Conservation (phyloP, 1,284 basidiomycete species). For the Apiotrichum gracile region DNA sequence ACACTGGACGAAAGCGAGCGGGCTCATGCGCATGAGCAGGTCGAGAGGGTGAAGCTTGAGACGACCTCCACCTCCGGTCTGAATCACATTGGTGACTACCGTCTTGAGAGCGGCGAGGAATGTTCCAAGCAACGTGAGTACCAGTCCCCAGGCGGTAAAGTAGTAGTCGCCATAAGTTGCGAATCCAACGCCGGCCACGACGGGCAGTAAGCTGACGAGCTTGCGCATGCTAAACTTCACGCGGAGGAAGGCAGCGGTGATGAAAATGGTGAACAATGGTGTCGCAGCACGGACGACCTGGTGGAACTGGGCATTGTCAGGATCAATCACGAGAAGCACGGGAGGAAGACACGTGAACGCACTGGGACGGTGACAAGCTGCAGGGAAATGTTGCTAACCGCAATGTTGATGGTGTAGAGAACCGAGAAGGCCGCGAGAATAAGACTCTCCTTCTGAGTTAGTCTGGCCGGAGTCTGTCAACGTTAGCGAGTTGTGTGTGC, state of each 20-base stretch:
- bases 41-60: conserved; percentile 66
- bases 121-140: conserved; percentile 79
- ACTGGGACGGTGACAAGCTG: conserved; percentile 85
- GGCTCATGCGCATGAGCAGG: conserved; percentile 74
- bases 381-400: conserved; percentile 81
- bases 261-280: conserved; percentile 78
- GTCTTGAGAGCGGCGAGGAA: conserved; percentile 86
- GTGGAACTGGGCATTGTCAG: conserved; percentile 65
- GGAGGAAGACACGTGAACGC: background rate
- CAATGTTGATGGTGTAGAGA: conserved; percentile 86
- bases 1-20: conserved; percentile 82
- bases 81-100: conserved; percentile 77
- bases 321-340: no score
- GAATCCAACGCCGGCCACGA: conserved; percentile 83
- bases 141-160: conserved; percentile 71
- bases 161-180: conserved; percentile 93
- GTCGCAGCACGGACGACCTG: conserved; percentile 90
- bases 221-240: conserved; percentile 51
- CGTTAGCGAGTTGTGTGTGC: background rate
- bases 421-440: conserved; percentile 72
- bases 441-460: conserved; percentile 56
- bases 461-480: conserved; percentile 52
- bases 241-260: conserved; percentile 55
- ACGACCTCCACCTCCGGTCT: conserved; percentile 46
- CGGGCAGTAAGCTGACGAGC: conserved; percentile 71